Conservation (phyloP, 805 yeast genomes). For the Teunomyces barrocoloradensis region DNA sequence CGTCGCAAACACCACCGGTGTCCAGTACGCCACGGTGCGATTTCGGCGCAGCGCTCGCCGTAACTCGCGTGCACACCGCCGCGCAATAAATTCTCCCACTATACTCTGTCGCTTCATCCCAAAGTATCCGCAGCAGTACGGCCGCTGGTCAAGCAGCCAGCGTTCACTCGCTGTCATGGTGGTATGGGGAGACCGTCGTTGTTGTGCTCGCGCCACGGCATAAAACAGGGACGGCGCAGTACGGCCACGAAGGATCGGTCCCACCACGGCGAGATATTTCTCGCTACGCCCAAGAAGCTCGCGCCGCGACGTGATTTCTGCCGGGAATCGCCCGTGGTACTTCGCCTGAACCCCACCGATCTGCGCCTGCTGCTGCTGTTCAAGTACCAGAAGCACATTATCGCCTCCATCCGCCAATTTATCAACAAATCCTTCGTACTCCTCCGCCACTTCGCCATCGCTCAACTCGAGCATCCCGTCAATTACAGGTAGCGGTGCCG, state of each 20-base stretch:
- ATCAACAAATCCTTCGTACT: slow-evolving; percentile 9
- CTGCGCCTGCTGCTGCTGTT: slow-evolving; percentile 11
- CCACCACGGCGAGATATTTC: slow-evolving; percentile 31
- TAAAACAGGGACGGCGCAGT: slow-evolving; percentile 47
- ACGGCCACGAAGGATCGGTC: slow-evolving; percentile 43
- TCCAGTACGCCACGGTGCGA: slow-evolving; percentile 59
- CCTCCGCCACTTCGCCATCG: neutral
- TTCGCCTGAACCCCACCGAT: slow-evolving; percentile 13
- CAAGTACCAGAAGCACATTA: slow-evolving; percentile 14
- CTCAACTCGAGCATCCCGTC: slow-evolving; percentile 3
- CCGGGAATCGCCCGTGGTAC: slow-evolving; percentile 20
- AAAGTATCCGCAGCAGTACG: slow-evolving; percentile 56
- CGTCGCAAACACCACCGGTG: slow-evolving; percentile 50
- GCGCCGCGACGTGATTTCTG: slow-evolving; percentile 27
- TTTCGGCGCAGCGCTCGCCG: slow-evolving; percentile 26
- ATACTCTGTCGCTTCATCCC: slow-evolving; percentile 57
- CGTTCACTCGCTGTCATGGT: slow-evolving; percentile 48
- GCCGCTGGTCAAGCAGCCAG: slow-evolving; percentile 42
- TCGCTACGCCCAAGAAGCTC: slow-evolving; percentile 27
- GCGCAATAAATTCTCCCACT: slow-evolving; percentile 45
- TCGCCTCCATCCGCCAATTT: slow-evolving; percentile 6
- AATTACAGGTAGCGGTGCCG: neutral
- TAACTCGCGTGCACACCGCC: slow-evolving; percentile 29
- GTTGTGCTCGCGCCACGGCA: slow-evolving; percentile 44
- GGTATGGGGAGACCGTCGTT: slow-evolving; percentile 36